Percentiles rank a stretch among this genome's conserved stretches.
Evolutionary conservation across 1,284 basidiomycete genomes (phyloP).

Genomic region (Leccinum cinnamomeum): DNA sequence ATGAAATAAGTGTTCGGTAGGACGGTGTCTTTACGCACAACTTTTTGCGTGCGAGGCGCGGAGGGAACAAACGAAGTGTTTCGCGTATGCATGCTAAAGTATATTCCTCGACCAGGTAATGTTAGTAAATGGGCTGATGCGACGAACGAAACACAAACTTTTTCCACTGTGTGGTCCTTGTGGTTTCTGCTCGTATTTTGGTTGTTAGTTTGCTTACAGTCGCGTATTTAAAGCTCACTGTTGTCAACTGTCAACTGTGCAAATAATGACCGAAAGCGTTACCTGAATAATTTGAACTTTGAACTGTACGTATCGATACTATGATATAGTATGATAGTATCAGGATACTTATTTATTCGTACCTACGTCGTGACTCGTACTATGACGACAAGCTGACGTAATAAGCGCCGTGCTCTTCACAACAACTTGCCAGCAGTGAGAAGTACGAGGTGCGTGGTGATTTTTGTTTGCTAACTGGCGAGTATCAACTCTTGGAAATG

Average conservation of each 20-base stretch:
- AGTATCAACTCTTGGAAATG: conserved; percentile 85
- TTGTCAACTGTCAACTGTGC: conserved; percentile 8
- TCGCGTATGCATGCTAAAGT: conserved; percentile 43
- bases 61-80: conserved; percentile 43
- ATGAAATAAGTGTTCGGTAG: conserved; percentile 39
- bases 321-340: too few species aligned
- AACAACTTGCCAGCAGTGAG: too few species aligned
- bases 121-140: background rate
- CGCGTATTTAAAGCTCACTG: conserved; percentile 9
- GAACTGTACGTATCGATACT: too few species aligned
- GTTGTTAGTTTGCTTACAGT: background rate
- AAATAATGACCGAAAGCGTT: conserved; percentile 42
- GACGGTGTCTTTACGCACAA: conserved; percentile 36
- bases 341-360: too few species aligned
- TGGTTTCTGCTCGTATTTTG: conserved; percentile 30
- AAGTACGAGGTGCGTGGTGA: too few species aligned
- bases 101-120: conserved; percentile 29
- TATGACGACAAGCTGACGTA: too few species aligned
- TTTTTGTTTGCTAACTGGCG: too few species aligned
- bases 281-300: conserved; percentile 23
- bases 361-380: too few species aligned
- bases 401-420: too few species aligned
- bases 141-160: background rate
- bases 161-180: conserved; percentile 34
- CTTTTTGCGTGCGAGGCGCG: conserved; percentile 43